Percentiles rank a stretch among this genome's conserved stretches.
These are phyloP conservation scores for Calcarisporium arbuscula DNA, from an alignment of 2,329 filamentous ascomycete species.

Conservation along the genomic window DNA sequence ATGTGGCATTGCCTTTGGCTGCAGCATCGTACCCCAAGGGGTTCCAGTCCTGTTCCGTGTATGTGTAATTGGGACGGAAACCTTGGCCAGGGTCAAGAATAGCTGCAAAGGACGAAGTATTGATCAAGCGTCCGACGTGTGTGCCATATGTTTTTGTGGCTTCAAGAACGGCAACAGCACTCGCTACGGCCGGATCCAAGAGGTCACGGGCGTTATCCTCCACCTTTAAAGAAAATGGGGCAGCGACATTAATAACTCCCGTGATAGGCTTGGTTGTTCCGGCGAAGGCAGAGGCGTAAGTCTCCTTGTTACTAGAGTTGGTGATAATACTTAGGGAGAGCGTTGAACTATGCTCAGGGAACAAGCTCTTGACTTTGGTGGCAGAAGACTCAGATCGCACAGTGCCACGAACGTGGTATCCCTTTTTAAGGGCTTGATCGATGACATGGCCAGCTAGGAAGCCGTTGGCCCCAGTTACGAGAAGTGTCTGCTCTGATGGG, in stretches of 20 bases:
- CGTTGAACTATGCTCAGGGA: constrained; percentile 8
- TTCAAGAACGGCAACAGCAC: constrained; percentile 42
- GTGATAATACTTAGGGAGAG: constrained; percentile 53
- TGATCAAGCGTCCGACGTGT: constrained; percentile 57
- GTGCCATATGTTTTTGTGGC: constrained; percentile 38
- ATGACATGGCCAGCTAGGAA: constrained; percentile 9
- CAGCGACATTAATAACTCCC: constrained; percentile 68
- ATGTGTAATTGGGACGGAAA: constrained; percentile 22
- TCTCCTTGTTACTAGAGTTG: constrained; percentile 63
- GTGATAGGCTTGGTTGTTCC: constrained; percentile 47
- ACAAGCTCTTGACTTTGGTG: constrained; percentile 2
- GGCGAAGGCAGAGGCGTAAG: constrained; percentile 52
- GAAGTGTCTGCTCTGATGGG: constrained; percentile 8
- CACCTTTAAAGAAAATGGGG: constrained; percentile 65
- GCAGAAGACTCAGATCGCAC: constrained; percentile 4
- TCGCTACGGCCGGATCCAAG: constrained; percentile 49
- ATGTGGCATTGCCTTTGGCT: constrained; percentile 8
- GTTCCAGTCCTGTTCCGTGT: constrained; percentile 20
- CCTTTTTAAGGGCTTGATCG: constrained; percentile 4
- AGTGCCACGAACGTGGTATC: constrained; percentile 7
- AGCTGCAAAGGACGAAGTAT: constrained; percentile 42
- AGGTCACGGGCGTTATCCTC: constrained; percentile 41
- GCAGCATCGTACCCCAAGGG: constrained; percentile 20
- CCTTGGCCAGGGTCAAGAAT: constrained; percentile 33
- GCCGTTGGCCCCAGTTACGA: constrained; percentile 11